These are phyloP conservation scores for Hyphopichia fennica DNA, from an alignment of 1,139 yeast species.

Conservation along the genomic window DNA sequence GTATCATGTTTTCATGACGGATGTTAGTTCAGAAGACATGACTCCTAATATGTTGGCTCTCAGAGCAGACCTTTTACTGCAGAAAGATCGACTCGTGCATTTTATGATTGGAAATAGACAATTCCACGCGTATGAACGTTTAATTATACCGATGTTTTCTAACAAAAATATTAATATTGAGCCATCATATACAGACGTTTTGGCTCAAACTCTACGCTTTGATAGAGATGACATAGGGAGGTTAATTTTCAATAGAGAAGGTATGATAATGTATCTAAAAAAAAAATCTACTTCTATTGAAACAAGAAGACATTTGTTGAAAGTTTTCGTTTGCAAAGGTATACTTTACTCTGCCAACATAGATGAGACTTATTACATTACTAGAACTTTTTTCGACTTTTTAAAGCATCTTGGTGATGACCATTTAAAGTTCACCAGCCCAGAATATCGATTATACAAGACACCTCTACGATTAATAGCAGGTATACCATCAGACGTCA, in stretches of 20 bases:
- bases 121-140: conserved; percentile 18
- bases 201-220: conserved; percentile 21
- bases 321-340: conserved; percentile 21
- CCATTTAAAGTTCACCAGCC: conserved; percentile 16
- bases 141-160: conserved; percentile 16
- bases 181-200: conserved; percentile 22
- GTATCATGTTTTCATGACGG: background rate
- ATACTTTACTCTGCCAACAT: conserved; percentile 11
- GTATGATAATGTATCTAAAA: conserved; percentile 14
- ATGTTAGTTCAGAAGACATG: background rate
- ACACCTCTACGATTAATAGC: conserved; percentile 20
- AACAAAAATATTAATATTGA: conserved; percentile 2
- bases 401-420: conserved; percentile 17
- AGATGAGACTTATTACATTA: conserved; percentile 13
- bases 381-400: conserved; percentile 18
- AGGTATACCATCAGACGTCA: conserved; percentile 7
- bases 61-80: conserved; percentile 12
- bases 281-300: conserved; percentile 9
- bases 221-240: conserved; percentile 9
- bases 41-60: background rate
- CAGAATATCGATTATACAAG: conserved; percentile 17
- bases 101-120: conserved; percentile 20
- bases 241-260: conserved; percentile 11
- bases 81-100: conserved; percentile 18
- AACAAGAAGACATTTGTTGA: conserved; percentile 18